Evolutionary conservation across 2,329 filamentous ascomycete species (phyloP).

Genomic region (Arthrocladium fulminans): DNA sequence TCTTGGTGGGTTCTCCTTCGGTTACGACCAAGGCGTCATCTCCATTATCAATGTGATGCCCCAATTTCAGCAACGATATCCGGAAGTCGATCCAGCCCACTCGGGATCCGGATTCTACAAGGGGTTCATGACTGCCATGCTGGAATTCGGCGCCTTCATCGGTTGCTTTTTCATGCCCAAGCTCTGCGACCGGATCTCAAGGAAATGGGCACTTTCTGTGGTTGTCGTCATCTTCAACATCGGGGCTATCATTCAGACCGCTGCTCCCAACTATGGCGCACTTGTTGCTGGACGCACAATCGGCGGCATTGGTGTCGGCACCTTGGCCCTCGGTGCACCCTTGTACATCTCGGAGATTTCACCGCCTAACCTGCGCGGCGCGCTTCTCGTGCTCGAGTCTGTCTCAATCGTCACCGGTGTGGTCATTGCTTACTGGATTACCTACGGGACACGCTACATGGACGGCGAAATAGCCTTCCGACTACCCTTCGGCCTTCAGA

Average conservation of each 20-base stretch:
- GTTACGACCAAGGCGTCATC: slow-evolving; percentile 39
- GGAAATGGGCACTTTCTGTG: slow-evolving; percentile 26
- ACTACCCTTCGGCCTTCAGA: slow-evolving; percentile 37
- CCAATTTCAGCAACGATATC: slow-evolving; percentile 35
- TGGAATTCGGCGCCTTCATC: slow-evolving; percentile 23
- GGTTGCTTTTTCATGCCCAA: slow-evolving; percentile 1
- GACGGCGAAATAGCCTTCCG: slow-evolving; percentile 36
- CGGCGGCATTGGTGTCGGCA: slow-evolving; percentile 35
- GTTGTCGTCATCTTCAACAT: slow-evolving; percentile 34
- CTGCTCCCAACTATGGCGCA: slow-evolving; percentile 6
- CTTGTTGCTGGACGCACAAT: slow-evolving; percentile 12
- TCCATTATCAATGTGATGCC: slow-evolving; percentile 39
- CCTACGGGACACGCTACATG: slow-evolving; percentile 43
- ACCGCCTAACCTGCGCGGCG: slow-evolving; percentile 24
- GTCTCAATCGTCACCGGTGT: slow-evolving; percentile 41
- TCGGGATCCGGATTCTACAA: slow-evolving; percentile 25
- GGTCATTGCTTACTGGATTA: slow-evolving; percentile 46
- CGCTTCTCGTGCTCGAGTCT: slow-evolving; percentile 39
- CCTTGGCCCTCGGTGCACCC: slow-evolving; percentile 12
- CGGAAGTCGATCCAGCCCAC: slow-evolving; percentile 25
- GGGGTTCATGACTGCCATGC: slow-evolving; percentile 41
- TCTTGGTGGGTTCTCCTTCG: slow-evolving; percentile 35
- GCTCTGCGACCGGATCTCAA: slow-evolving; percentile 1
- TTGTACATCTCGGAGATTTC: slow-evolving; percentile 19
- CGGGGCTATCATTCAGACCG: slow-evolving; percentile 33